Base-by-base conservation (phyloP, 805 yeast species). In the Torulaspora microellipsoides region DNA sequence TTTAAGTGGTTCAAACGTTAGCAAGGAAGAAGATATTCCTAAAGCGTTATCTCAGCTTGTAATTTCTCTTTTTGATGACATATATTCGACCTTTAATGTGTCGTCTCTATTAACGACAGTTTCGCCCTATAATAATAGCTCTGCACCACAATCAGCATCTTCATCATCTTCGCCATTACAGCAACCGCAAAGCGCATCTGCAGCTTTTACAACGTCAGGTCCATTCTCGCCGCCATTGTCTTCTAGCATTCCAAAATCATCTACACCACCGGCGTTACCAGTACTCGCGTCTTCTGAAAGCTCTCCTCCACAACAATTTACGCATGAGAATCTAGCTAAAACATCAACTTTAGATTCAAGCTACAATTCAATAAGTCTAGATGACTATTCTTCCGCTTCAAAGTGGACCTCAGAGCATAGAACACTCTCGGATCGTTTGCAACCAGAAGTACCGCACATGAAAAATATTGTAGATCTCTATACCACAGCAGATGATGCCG, bases 401-500 rank as follows among this genome's bases (percentile, higher is more conserved):
- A 47, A 28, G 31, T 39, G 34, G 23, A 17, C 7, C 17, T 15
- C 36, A 13, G 45, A 43, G 13, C 39, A 30, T n/a, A 43, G 42
- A 28, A 34, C 43, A 12, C 8, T 40, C 12, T 29, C 31, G 13
- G 40, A 30, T n/a, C 20, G 20, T 9, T 25, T 27, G 15, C 25
- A 41, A 2, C 15, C 46, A 10, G 46, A 36, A 14, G 42, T 42
- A 12, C 48, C 53, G 8, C 53, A 47, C 29, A 13, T 53, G 28
- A 42, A 46, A 31, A 58, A 55, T 36, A 48, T 55, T n/a, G 38
- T 59, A 11, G 60, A 58, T 4, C 40, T 59, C 8, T 59, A 54
- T 37, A 51, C 55, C 3, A 48, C 50, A 17, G 51, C 56, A 30
- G 60, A 56, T 31, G 61, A 53, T 9, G 34, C 49, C 10, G 67